phyloP scores from a whole-genome alignment of 768 basidiomycete genomes.

The Rhodosporidiobolus sp. region DNA sequence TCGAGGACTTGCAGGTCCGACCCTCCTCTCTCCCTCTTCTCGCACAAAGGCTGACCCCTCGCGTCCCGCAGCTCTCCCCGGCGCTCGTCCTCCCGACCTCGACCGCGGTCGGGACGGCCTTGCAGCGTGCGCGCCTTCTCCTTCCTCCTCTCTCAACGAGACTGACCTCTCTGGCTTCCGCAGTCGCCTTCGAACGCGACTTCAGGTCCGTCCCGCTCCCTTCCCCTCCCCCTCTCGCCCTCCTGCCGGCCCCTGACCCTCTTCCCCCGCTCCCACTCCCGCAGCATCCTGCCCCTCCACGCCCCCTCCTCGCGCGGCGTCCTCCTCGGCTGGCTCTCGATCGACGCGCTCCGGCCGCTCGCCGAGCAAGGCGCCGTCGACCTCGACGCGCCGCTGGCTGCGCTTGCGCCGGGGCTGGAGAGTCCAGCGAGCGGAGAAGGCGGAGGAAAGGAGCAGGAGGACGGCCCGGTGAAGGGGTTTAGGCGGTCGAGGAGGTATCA shows the following conservation, averaged over 20 bases:
- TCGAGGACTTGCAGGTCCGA: slow-evolving; percentile 34
- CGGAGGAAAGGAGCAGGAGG: not conserved
- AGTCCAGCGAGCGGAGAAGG: not conserved
- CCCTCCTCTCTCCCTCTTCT: not conserved
- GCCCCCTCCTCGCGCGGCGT: slow-evolving; percentile 12
- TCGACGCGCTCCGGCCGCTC: slow-evolving; percentile 22
- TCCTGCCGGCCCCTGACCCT: not conserved
- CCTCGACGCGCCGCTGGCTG: slow-evolving; percentile 8
- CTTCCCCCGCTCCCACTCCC: no score
- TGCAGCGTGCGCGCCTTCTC: slow-evolving; percentile 9
- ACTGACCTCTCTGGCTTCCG: not conserved
- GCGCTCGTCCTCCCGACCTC: slow-evolving; percentile 27
- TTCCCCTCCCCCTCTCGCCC: not conserved
- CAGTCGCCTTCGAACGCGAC: slow-evolving; percentile 38
- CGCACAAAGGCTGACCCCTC: not conserved
- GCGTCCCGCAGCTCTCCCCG: slow-evolving; percentile 11
- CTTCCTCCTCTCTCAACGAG: not conserved
- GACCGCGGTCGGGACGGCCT: slow-evolving; percentile 10
- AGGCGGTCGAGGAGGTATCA: slow-evolving; percentile 16
- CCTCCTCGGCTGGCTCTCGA: slow-evolving; percentile 32
- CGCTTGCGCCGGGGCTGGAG: not conserved
- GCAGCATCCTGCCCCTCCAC: slow-evolving; percentile 33
- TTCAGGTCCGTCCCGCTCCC: slow-evolving; percentile 2
- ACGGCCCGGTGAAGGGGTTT: slow-evolving; percentile 13
- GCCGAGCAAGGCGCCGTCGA: slow-evolving; percentile 8